Percentiles rank a stretch among this genome's conserved stretches.
Evolutionary conservation across 495 filamentous ascomycete species (phyloP).

Genomic region (Aspergillus diversus): DNA sequence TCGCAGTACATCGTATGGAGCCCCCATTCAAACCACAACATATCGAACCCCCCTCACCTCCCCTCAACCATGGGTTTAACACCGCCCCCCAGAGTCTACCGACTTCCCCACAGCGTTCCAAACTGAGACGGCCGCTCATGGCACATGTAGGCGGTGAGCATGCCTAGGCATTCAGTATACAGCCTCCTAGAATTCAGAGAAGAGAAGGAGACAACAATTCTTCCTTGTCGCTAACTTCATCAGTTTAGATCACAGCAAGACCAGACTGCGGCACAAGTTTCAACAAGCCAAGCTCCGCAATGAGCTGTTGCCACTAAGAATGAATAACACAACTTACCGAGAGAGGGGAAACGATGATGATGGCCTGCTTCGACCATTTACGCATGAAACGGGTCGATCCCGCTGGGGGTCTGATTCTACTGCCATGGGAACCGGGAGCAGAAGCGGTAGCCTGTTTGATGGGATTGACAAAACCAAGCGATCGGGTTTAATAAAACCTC

Average conservation of each 20-base stretch:
- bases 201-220: slow-evolving; percentile 3
- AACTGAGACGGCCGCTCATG: slow-evolving; percentile 26
- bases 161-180: slow-evolving; percentile 1
- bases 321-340: slow-evolving; percentile 37
- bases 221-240: slow-evolving; percentile 28
- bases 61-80: slow-evolving; percentile 36
- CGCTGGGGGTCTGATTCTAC: slow-evolving; percentile 42
- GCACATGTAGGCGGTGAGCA: slow-evolving; percentile 20
- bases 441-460: slow-evolving; percentile 39
- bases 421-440: slow-evolving; percentile 28
- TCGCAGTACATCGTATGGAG: slow-evolving; percentile 28
- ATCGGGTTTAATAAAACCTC: slow-evolving; percentile 34
- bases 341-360: slow-evolving; percentile 42
- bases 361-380: slow-evolving; percentile 38
- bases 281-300: slow-evolving; percentile 46
- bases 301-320: slow-evolving; percentile 38
- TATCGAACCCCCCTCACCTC: slow-evolving; percentile 24
- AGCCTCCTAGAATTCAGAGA: neutral
- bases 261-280: slow-evolving; percentile 31
- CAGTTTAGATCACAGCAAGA: slow-evolving; percentile 27
- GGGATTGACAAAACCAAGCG: slow-evolving; percentile 36
- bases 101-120: slow-evolving; percentile 20
- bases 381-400: slow-evolving; percentile 38
- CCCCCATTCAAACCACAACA: slow-evolving; percentile 20
- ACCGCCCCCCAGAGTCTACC: slow-evolving; percentile 18